Percentiles rank a stretch among this genome's conserved stretches.
Conservation (phyloP, 148 eudicot species). For the Pharnaceum exiguum region DNA sequence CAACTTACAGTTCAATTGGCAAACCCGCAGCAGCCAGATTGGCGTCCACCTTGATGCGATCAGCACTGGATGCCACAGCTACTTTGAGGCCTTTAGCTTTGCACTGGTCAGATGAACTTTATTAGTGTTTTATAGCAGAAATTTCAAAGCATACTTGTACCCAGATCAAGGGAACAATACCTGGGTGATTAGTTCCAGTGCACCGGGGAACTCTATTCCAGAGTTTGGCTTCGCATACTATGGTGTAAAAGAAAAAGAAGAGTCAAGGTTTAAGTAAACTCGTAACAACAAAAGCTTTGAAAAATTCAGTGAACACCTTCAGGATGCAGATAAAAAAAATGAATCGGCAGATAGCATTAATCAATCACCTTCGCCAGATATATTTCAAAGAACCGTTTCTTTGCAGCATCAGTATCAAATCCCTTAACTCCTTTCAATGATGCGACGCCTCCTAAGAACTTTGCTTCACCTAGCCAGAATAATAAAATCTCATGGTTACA, state of each 20-base stretch:
- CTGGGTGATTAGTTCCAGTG: slow-evolving; percentile 77
- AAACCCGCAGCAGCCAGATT: slow-evolving; percentile 94
- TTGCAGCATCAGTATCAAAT: slow-evolving; percentile 73
- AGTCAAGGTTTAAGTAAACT: not conserved
- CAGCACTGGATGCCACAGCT: slow-evolving; percentile 99
- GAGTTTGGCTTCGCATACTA: slow-evolving; percentile 93
- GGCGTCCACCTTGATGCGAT: slow-evolving; percentile 93
- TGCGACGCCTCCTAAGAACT: slow-evolving; percentile 95
- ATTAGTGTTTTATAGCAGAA: slow-evolving; percentile 6
- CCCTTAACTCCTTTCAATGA: slow-evolving; percentile 65
- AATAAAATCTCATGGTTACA: not conserved
- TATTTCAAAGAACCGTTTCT: slow-evolving; percentile 93
- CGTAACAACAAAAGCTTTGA: slow-evolving; percentile 1
- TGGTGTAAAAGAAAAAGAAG: slow-evolving; percentile 6
- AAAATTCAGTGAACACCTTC: no score
- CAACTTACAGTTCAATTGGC: slow-evolving; percentile 64
- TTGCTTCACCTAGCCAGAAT: slow-evolving; percentile 70
- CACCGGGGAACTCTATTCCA: slow-evolving; percentile 97
- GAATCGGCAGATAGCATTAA: not conserved
- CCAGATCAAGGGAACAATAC: slow-evolving; percentile 24
- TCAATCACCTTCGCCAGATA: slow-evolving; percentile 79
- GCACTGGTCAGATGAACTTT: slow-evolving; percentile 54
- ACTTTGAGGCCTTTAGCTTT: slow-evolving; percentile 87
- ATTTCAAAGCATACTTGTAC: not conserved
- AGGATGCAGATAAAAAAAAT: not conserved